A percentile compares a stretch with the other conserved stretches of the same genome.
These are phyloP conservation scores for Trichoderma aggressivum DNA, from an alignment of 2,329 filamentous ascomycete genomes.

Conservation along the genomic window DNA sequence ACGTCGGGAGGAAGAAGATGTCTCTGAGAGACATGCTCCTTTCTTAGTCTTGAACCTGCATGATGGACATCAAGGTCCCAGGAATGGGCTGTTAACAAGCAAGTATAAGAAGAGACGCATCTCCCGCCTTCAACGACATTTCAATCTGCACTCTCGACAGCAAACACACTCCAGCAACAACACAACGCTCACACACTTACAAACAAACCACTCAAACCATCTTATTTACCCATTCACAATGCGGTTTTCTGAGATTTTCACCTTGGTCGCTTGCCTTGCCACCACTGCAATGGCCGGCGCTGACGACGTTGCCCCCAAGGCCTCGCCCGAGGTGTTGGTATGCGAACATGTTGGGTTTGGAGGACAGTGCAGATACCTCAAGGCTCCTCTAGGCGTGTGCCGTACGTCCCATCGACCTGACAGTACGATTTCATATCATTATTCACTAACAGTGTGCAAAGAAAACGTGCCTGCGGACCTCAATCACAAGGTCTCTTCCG, in stretches of 20 bases:
- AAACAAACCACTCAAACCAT: not conserved
- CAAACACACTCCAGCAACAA: not conserved
- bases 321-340: not conserved
- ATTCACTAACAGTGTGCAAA: not conserved
- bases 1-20: not conserved
- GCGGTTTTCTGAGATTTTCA: not conserved
- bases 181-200: not conserved
- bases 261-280: not conserved
- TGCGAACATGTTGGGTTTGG: not conserved
- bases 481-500: not conserved
- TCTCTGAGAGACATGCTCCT: not conserved
- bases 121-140: not conserved
- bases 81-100: not conserved
- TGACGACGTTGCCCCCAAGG: not conserved
- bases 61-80: no score
- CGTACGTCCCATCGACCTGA: not conserved
- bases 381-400: not conserved
- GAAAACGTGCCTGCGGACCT: not conserved
- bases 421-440: not conserved
- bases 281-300: not conserved
- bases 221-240: not conserved
- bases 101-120: not conserved
- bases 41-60: not conserved
- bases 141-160: not conserved
- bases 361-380: not conserved